phyloP scores from a whole-genome alignment of 352 stramenopile genomes.

The Globisporangium middletonii region DNA sequence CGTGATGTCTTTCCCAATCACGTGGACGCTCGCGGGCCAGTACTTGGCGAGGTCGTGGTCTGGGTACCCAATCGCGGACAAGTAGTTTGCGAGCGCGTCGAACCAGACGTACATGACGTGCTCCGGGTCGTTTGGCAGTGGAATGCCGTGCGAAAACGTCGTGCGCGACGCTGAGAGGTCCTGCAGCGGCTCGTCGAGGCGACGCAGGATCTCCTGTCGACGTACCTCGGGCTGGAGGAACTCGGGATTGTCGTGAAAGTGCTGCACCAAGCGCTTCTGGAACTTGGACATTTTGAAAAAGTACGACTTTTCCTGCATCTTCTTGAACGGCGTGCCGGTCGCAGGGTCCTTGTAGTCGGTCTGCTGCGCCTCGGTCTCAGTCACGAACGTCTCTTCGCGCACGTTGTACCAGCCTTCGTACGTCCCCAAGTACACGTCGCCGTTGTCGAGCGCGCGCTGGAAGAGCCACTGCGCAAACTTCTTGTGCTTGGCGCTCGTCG shows the following conservation, averaged over 20 bases:
- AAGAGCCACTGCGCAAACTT: conserved; percentile 94
- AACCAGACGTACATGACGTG: conserved; percentile 99
- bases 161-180: conserved; percentile 97
- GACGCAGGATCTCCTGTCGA: conserved; percentile 91
- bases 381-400: conserved; percentile 98
- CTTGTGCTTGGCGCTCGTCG: conserved; percentile 94
- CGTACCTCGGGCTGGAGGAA: conserved; percentile 96
- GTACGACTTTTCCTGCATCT: conserved; percentile 98
- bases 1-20: conserved; percentile 98
- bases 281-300: conserved; percentile 99
- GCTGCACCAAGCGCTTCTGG: conserved; percentile 91
- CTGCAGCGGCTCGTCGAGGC: conserved; percentile 91
- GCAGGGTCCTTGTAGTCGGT: conserved; percentile 94
- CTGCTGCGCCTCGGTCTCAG: conserved; percentile 93
- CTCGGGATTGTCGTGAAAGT: conserved; percentile 93
- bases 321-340: conserved; percentile 92
- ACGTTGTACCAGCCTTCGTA: conserved; percentile 99
- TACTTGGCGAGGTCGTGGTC: conserved; percentile 69
- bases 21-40: conserved; percentile 80
- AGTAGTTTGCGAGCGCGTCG: conserved; percentile 98
- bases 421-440: conserved; percentile 96
- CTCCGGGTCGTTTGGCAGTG: conserved; percentile 90
- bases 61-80: conserved; percentile 95
- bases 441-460: conserved; percentile 80
- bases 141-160: conserved; percentile 94